phyloP scores from a whole-genome alignment of 2,329 filamentous ascomycete genomes.

The Coniella vitis region DNA sequence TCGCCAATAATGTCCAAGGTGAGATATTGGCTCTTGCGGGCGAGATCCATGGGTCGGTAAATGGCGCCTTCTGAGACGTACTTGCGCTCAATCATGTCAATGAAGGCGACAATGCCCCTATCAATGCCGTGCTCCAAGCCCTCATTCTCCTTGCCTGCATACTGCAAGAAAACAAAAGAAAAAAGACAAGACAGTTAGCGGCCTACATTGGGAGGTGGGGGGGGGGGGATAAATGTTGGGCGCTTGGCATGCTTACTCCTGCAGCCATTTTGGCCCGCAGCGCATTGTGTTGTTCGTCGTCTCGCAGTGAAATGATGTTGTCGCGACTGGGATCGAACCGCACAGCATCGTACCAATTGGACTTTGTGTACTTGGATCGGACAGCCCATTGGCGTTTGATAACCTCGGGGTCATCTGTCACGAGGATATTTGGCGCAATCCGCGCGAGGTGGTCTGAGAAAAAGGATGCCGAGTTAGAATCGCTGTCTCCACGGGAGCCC shows the following conservation, averaged over 20 bases:
- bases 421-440: slow-evolving; percentile 23
- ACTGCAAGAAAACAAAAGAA: slow-evolving; percentile 18
- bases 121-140: slow-evolving; percentile 22
- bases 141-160: slow-evolving; percentile 24
- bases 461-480: neutral
- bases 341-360: slow-evolving; percentile 30
- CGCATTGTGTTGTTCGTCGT: slow-evolving; percentile 28
- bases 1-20: slow-evolving; percentile 49
- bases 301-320: slow-evolving; percentile 29
- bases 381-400: slow-evolving; percentile 26
- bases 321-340: slow-evolving; percentile 30
- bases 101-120: slow-evolving; percentile 20
- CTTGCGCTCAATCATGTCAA: slow-evolving; percentile 34
- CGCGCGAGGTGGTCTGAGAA: slow-evolving; percentile 20
- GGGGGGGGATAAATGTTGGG: slow-evolving; percentile 1
- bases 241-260: slow-evolving; percentile 27
- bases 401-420: slow-evolving; percentile 22
- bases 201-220: neutral
- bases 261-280: slow-evolving; percentile 38
- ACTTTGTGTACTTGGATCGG: slow-evolving; percentile 31
- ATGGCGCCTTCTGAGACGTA: slow-evolving; percentile 28
- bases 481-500: neutral
- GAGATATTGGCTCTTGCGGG: slow-evolving; percentile 43
- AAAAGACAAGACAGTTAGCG: slow-evolving; percentile 3
- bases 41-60: slow-evolving; percentile 40